Conservation (phyloP, 2,329 filamentous ascomycete species). For the Aureobasidium sp. region DNA sequence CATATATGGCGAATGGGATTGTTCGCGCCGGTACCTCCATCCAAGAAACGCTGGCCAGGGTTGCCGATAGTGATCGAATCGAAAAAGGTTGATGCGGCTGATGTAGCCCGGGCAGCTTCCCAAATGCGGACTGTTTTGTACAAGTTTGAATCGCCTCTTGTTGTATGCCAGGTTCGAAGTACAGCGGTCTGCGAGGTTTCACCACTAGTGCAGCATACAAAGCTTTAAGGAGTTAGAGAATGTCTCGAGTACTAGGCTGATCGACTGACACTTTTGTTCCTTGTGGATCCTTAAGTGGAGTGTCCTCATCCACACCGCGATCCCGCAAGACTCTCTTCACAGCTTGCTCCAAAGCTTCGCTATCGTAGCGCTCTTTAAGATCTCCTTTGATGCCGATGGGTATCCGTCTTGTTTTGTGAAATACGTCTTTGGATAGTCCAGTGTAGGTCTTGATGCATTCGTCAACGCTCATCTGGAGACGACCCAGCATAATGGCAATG, state of each 20-base stretch:
- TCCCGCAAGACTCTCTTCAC: slow-evolving; percentile 16
- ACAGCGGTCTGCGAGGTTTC: background rate
- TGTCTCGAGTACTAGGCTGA: too few relatives aligned
- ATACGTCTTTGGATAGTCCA: slow-evolving; percentile 9
- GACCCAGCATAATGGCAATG: slow-evolving; percentile 19
- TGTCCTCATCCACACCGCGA: background rate
- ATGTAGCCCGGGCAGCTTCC: slow-evolving; percentile 23
- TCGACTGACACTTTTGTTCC: background rate
- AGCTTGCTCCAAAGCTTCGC: background rate
- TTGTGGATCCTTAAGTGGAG: background rate
- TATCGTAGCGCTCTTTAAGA: slow-evolving; percentile 13
- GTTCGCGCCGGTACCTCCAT: slow-evolving; percentile 37
- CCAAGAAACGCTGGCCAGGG: slow-evolving; percentile 29
- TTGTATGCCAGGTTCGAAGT: background rate
- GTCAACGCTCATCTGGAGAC: slow-evolving; percentile 16
- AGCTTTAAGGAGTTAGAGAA: background rate
- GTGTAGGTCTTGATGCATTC: slow-evolving; percentile 15
- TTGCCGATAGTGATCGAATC: slow-evolving; percentile 29
- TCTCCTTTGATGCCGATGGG: slow-evolving; percentile 5
- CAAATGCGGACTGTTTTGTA: slow-evolving; percentile 19
- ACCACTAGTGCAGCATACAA: slow-evolving; percentile 8
- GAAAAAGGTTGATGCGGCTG: slow-evolving; percentile 25
- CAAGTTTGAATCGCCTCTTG: background rate
- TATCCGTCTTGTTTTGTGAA: slow-evolving; percentile 1
- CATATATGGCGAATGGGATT: slow-evolving; percentile 37